Evolutionary conservation across 2,329 filamentous ascomycete genomes (phyloP), one percentile per base, ranked within the genome.

Genomic region (Colletotrichum incanum): DNA sequence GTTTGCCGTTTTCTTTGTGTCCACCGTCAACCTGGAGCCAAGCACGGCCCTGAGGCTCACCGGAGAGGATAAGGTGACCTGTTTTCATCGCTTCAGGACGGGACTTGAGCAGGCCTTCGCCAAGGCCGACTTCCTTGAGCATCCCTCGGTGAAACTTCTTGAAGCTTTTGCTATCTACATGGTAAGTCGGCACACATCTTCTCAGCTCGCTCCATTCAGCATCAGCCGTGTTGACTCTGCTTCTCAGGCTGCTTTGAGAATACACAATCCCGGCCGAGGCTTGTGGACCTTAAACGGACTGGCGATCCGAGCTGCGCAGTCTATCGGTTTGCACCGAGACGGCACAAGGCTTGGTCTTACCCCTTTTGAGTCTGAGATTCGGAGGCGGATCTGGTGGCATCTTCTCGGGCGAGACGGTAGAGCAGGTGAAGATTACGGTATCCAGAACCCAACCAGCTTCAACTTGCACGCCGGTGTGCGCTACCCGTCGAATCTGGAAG

Each of bases 371-470:
- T 84, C 83, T 0, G 86, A 91, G 76, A 84, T 90, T 80, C 83
- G 88, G 7, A 85, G 88, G 49, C 82, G 89, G 54, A 79, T 90
- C 5, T 86, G 87, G 84, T 90, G 86, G 86, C 83, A 86, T 76
- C 85, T 91, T 0, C 85, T 86, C 50, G 84, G 85, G 1, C 81
- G 88, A 0, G 89, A 91, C 67, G 82, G 84, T 3, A 80, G 88
- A 59, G 85, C 87, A 1, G 86, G 86, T 2, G 89, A 91, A 74
- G 89, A 91, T 68, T 88, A 90, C 72, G 89, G 90, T 0, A 75
- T 83, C 12, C 72, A 76, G 39, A 73, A 71, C 41, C 28, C 60
- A 18, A 66, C 47, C 12, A 71, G 61, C 34, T 73, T 70, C 67
- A 65, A 50, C 63, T 14, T 56, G 23, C 85, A 85, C 50, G 85